Percentiles rank a stretch among this genome's conserved stretches.
Conservation (phyloP, 345 rosid species). For the Citrus sinensis region DNA sequence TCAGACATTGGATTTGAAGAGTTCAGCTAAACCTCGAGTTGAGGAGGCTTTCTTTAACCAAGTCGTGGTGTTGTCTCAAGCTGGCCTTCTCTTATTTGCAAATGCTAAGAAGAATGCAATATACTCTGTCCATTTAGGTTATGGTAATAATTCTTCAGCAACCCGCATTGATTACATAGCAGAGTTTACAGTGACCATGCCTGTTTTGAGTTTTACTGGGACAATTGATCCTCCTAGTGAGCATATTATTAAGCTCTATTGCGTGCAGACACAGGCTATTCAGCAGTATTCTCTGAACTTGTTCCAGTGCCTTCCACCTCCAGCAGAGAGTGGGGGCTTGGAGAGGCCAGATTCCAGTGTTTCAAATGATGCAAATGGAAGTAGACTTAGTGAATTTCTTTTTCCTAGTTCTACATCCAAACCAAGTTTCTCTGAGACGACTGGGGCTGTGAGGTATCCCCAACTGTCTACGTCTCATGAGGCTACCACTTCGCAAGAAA, state of each 20-base stretch:
- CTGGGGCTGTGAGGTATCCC: slow-evolving; percentile 28
- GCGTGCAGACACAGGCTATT: slow-evolving; percentile 91
- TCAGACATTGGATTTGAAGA: slow-evolving; percentile 69
- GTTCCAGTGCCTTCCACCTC: slow-evolving; percentile 73
- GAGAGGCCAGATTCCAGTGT: slow-evolving; percentile 53
- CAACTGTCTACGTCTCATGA: slow-evolving; percentile 31
- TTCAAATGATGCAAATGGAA: slow-evolving; percentile 38
- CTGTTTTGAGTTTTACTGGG: slow-evolving; percentile 86
- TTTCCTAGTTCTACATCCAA: slow-evolving; percentile 37
- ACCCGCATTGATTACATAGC: slow-evolving; percentile 77
- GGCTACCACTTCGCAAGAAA: slow-evolving; percentile 29
- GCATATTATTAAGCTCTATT: slow-evolving; percentile 66
- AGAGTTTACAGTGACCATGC: slow-evolving; percentile 88
- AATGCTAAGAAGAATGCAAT: slow-evolving; percentile 88
- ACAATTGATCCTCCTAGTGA: slow-evolving; percentile 63
- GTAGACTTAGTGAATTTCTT: slow-evolving; percentile 34
- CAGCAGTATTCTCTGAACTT: slow-evolving; percentile 89
- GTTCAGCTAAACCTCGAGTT: slow-evolving; percentile 56
- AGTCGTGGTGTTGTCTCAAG: slow-evolving; percentile 65
- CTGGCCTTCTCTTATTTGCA: slow-evolving; percentile 73
- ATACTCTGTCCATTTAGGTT: slow-evolving; percentile 75
- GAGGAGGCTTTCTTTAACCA: slow-evolving; percentile 86
- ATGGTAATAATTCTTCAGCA: slow-evolving; percentile 70
- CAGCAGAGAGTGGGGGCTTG: slow-evolving; percentile 44
- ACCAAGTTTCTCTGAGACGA: slow-evolving; percentile 32